phyloP scores from a whole-genome alignment of 495 filamentous ascomycete genomes.

The Penicillium antarcticum region DNA sequence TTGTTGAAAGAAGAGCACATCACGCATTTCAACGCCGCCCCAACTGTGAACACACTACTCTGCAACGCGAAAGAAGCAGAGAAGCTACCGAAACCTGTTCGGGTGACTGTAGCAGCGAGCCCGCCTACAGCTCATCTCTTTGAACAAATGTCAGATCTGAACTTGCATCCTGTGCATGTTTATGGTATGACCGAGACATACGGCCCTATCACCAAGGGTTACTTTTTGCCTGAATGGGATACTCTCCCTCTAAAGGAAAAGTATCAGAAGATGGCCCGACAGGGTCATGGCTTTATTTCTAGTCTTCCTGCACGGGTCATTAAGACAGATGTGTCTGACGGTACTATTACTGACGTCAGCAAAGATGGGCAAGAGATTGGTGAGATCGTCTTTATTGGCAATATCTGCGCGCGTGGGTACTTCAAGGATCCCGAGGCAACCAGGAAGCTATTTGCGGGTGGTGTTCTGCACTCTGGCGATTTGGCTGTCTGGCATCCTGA shows the following conservation, averaged over 20 bases:
- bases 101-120: constrained; percentile 88
- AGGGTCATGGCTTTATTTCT: constrained; percentile 90
- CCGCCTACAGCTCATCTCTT: constrained; percentile 88
- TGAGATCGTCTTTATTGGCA: constrained; percentile 86
- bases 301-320: constrained; percentile 79
- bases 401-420: constrained; percentile 90
- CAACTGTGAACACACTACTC: constrained; percentile 92
- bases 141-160: constrained; percentile 83
- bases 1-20: constrained; percentile 79
- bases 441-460: constrained; percentile 80
- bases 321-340: constrained; percentile 68
- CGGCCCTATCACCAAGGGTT: constrained; percentile 92
- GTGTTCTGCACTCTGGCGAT: constrained; percentile 85
- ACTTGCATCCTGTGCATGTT: constrained; percentile 88
- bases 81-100: constrained; percentile 64
- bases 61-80: constrained; percentile 73
- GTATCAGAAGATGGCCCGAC: constrained; percentile 83
- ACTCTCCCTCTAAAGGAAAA: constrained; percentile 64
- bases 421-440: constrained; percentile 89
- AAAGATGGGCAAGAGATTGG: constrained; percentile 86
- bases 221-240: constrained; percentile 81
- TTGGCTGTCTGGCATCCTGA: constrained; percentile 90
- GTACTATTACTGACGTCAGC: constrained; percentile 68
- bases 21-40: constrained; percentile 94
- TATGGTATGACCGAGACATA: constrained; percentile 97